Evolutionary conservation across 2,329 filamentous ascomycete genomes (phyloP).

Genomic region (Penicillium sp.): DNA sequence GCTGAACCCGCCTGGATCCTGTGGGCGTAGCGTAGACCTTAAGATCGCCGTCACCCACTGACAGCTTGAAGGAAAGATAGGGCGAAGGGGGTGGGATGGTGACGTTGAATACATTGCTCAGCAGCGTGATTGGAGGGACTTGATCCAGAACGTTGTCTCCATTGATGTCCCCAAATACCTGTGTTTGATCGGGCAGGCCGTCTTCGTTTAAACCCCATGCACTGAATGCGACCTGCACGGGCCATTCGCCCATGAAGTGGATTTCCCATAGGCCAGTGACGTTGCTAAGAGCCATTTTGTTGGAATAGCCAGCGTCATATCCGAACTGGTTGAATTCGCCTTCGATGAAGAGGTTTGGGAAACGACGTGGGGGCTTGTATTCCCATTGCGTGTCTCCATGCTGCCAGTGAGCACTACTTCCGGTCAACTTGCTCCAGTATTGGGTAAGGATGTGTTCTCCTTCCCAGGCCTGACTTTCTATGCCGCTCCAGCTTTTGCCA

Average conservation of each 20-base stretch:
- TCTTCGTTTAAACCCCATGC: conserved; percentile 65
- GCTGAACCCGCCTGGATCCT: conserved; percentile 53
- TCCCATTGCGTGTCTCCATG: conserved; percentile 52
- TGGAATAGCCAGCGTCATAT: conserved; percentile 59
- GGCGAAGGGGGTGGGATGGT: conserved; percentile 53
- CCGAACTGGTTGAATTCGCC: conserved; percentile 64
- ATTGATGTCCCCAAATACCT: conserved; percentile 60
- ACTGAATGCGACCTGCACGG: conserved; percentile 60
- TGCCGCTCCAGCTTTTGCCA: conserved; percentile 56
- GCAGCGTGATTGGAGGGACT: conserved; percentile 57
- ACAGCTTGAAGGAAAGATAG: conserved; percentile 54
- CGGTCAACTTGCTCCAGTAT: conserved; percentile 59
- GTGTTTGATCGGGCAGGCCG: conserved; percentile 58
- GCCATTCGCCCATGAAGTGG: conserved; percentile 63
- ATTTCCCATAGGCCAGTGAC: conserved; percentile 54
- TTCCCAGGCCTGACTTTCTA: conserved; percentile 56
- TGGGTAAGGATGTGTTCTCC: conserved; percentile 62
- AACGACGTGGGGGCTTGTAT: conserved; percentile 46
- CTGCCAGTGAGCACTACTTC: conserved; percentile 59
- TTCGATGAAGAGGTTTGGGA: conserved; percentile 61
- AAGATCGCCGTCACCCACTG: conserved; percentile 53
- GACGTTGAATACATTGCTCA: conserved; percentile 57
- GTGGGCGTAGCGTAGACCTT: conserved; percentile 45
- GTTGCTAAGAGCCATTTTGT: conserved; percentile 47
- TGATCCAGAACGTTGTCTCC: conserved; percentile 59